Evolutionary conservation across 768 basidiomycete species (phyloP), one percentile per base, ranked within the genome.

Genomic region (Russula emetica): DNA sequence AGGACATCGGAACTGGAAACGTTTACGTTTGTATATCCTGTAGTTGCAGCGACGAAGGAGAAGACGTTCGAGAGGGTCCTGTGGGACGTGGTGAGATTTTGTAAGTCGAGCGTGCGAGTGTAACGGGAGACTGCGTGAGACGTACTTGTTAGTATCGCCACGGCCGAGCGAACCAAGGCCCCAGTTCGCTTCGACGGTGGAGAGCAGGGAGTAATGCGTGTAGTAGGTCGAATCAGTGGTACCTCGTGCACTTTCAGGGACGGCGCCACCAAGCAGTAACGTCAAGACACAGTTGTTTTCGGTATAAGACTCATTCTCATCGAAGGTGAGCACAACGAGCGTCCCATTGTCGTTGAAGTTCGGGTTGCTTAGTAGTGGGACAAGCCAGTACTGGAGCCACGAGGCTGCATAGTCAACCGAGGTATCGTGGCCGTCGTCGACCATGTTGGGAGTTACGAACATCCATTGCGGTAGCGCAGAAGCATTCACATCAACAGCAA

Each of bases 351-450:
- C 77, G 71, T 87, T 86, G 74, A 88, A 86, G 58, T 74, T 73
- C 7, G 73, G 53, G 71, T 86, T 74, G 2, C 74, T 61, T 45
- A 87, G 78, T 13, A 85, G 69, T 1, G 85, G 82, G 16, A 76
- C 32, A 36, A 88, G 74, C 77, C 81, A 87, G 67, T 72, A 82
- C 26, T 69, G 66, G 30, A 84, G 67, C 80, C 81, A 87, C 8
- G 69, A 63, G 11, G 73, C 73, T 4, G 77, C 73, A 65, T 80
- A 84, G 60, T 75, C 79, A 64, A 84, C 71, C 26, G 75, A 77
- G 5, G 85, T 86, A 71, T 87, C 84, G 63, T 85, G 86, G 1
- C 74, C 84, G 66, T 85, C 85, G 69, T 86, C 79, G 55, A 78
- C 76, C 55, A 69, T 74, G 71, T 87, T 87, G 14, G 86, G 86